These are phyloP conservation scores for Geotrichum cucujoidarum DNA, from an alignment of 1,139 yeast genomes.

Conservation along the genomic window DNA sequence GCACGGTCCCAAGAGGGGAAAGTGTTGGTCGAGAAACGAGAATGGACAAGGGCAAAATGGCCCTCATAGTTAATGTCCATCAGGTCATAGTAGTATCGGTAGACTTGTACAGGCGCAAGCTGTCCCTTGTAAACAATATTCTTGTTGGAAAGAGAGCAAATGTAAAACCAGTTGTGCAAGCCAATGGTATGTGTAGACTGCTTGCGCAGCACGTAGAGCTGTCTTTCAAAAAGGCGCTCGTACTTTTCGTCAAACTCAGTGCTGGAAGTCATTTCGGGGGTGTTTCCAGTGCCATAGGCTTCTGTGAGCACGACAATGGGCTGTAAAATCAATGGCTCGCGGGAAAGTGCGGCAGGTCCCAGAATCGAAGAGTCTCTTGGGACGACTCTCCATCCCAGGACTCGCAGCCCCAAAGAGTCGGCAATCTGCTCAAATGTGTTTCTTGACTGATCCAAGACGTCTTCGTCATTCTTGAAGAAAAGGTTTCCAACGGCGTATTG, in stretches of 20 bases:
- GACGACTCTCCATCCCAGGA: constrained; percentile 93
- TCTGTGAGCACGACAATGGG: constrained; percentile 74
- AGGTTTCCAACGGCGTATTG: constrained; percentile 94
- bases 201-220: constrained; percentile 78
- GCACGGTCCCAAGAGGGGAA: constrained; percentile 99
- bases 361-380: constrained; percentile 89
- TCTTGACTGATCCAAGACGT: constrained; percentile 58
- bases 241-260: constrained; percentile 50
- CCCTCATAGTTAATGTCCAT: constrained; percentile 89
- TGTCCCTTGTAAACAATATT: constrained; percentile 97
- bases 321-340: constrained; percentile 88
- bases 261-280: constrained; percentile 34
- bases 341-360: constrained; percentile 90
- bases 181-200: constrained; percentile 89
- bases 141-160: constrained; percentile 82
- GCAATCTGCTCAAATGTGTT: constrained; percentile 79
- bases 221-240: constrained; percentile 71
- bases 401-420: constrained; percentile 63
- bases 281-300: constrained; percentile 43
- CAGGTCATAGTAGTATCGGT: constrained; percentile 88
- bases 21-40: constrained; percentile 95
- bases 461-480: constrained; percentile 79
- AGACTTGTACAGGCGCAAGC: constrained; percentile 93
- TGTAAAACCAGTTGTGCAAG: constrained; percentile 93
- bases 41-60: constrained; percentile 93